Base-by-base conservation (phyloP, 2,329 filamentous ascomycete genomes). In the Juglanconis oblonga region DNA sequence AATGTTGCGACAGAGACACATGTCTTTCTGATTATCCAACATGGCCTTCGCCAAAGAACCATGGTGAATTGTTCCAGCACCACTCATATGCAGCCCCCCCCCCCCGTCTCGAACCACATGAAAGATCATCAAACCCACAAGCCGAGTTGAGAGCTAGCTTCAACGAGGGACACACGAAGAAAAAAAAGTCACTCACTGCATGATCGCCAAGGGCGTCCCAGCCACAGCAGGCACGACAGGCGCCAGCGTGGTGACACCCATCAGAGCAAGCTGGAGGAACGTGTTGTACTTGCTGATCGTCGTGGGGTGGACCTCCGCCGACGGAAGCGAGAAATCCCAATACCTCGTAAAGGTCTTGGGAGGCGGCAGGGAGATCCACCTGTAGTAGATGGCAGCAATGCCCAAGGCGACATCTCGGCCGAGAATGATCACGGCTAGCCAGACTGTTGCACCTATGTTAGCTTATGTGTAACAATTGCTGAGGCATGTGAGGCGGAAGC, bases 291-390 rank as follows among this genome's bases (percentile, higher is more conserved):
- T 96, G 75, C 89, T 92, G 63, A 96, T 91, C 1, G 83, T 88
- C 0, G 91, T 95, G 1, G 91, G 91, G 62, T 86, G 88, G 5
- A 96, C 91, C 74, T 95, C 91, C 3, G 91, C 91, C 44, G 87
- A 91, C 2, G 91, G 95, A 13, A 99, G 82, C 3, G 90, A 94
- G 71, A 99, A 98, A 75, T 99, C 95, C 95, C 95, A 99, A 76
- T 98, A 99, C 17, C 95, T 82, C 17, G 84, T 77, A 74, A 97
- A 91, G 0, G 95, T 98, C 77, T 98, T 98, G 1, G 95, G 95
- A 0, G 91, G 88, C 0, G 95, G 95, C 5, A 99, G 82, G 2
- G 91, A 96, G 66, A 97, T 96, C 85, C 92, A 98, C 64, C 95
- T 89, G 74, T 95, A 98, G 78, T 97, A 98, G 67, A 99, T 87